Evolutionary conservation across 441 rosid genomes (phyloP).

Genomic region (Lagerstroemia fauriei): DNA sequence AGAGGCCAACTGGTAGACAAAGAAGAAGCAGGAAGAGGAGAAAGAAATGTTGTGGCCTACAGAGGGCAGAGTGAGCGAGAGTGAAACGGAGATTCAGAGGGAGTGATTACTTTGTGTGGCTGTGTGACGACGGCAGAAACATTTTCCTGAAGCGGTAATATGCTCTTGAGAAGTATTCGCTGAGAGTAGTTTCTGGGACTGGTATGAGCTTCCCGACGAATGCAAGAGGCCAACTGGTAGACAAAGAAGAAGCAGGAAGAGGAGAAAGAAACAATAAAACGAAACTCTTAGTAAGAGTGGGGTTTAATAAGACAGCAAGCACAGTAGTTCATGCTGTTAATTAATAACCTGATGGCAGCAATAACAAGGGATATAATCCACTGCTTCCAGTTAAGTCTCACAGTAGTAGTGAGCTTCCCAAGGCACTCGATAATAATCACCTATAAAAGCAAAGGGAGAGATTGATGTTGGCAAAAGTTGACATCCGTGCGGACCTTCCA

Average conservation of each 20-base stretch:
- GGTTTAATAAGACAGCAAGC: not conserved
- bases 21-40: too few relatives aligned
- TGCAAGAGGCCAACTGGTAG: slow-evolving; percentile 88
- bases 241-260: not conserved
- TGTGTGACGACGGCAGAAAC: slow-evolving; percentile 8
- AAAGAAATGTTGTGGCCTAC: not conserved
- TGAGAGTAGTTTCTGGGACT: slow-evolving; percentile 63
- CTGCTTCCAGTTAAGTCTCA: slow-evolving; percentile 66
- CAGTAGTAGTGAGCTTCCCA: slow-evolving; percentile 75
- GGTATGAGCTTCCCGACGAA: slow-evolving; percentile 68
- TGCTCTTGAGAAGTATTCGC: slow-evolving; percentile 32
- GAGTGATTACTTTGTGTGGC: not conserved
- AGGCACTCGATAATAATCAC: slow-evolving; percentile 71
- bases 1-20: too few relatives aligned
- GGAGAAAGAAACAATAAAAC: too few relatives aligned
- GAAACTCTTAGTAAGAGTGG: not conserved
- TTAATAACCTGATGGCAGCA: slow-evolving; percentile 62
- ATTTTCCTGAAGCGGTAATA: slow-evolving; percentile 31
- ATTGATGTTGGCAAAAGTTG: not conserved
- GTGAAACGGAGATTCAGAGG: not conserved
- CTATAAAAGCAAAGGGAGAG: slow-evolving; percentile 36
- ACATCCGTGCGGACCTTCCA: not conserved
- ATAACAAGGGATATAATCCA: slow-evolving; percentile 69
- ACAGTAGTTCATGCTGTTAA: slow-evolving; percentile 23
- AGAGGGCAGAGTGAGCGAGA: not conserved